These are phyloP conservation scores for Wickerhamomyces ciferrii DNA, from an alignment of 805 yeast species.

Conservation along the genomic window DNA sequence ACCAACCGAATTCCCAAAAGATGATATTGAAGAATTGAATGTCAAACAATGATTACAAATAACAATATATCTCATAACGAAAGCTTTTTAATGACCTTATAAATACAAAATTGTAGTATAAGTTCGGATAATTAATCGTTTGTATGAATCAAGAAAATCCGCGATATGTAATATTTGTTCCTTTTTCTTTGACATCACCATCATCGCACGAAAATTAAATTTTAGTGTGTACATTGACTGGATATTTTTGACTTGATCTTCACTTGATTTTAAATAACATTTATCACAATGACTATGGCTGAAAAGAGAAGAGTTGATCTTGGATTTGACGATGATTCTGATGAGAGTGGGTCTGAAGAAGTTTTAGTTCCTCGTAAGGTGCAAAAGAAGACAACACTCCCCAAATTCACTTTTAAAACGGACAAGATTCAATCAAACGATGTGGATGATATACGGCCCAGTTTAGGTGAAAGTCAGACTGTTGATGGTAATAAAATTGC, in stretches of 20 bases:
- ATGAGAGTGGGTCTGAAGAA: conserved; percentile 1
- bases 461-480: not conserved
- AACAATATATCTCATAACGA: not conserved
- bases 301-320: conserved; percentile 8
- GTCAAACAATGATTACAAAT: not conserved
- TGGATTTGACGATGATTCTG: conserved; percentile 17
- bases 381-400: not conserved
- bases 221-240: not conserved
- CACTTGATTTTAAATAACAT: too few species aligned
- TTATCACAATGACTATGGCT: not conserved
- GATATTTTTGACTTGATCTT: not conserved
- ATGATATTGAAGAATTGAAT: not conserved
- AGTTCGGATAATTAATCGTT: too few species aligned
- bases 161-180: not conserved
- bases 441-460: not conserved
- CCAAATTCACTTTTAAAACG: not conserved
- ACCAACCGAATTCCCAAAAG: not conserved
- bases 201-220: not conserved
- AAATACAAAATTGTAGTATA: too few species aligned
- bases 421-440: conserved; percentile 9
- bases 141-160: not conserved
- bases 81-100: not conserved
- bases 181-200: not conserved
- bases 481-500: conserved; percentile 6
- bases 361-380: not conserved